These are phyloP conservation scores for Xanthoceras sorbifolium DNA, from an alignment of 345 rosid genomes.

Conservation along the genomic window DNA sequence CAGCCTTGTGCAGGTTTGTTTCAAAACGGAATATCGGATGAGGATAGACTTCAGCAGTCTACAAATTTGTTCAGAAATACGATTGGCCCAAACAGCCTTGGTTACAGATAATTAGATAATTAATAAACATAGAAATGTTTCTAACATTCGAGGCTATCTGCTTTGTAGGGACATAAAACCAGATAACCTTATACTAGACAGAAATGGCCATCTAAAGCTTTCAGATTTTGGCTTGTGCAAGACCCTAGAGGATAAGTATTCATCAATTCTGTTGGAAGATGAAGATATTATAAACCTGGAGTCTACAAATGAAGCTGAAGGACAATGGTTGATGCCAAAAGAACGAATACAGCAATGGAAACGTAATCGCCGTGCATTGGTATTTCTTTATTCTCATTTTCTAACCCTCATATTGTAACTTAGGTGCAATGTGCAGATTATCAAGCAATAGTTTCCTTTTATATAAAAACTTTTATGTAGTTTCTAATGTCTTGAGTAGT, in stretches of 20 bases:
- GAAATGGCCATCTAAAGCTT: constrained; percentile 95
- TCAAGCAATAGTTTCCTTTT: constrained; percentile 4
- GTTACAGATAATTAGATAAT: not conserved
- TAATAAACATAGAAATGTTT: not conserved
- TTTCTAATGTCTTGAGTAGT: constrained; percentile 11
- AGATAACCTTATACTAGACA: constrained; percentile 91
- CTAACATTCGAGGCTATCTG: constrained; percentile 20
- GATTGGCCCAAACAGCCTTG: not conserved
- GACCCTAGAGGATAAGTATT: constrained; percentile 91
- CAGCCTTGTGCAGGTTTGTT: not conserved
- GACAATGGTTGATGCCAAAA: constrained; percentile 78
- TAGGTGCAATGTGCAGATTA: constrained; percentile 1
- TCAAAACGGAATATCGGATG: not conserved
- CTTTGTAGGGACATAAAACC: constrained; percentile 92
- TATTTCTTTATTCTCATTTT: constrained; percentile 35
- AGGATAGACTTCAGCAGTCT: not conserved
- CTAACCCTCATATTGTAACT: not conserved
- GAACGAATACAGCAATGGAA: constrained; percentile 83
- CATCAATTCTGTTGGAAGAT: constrained; percentile 75
- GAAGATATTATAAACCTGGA: constrained; percentile 63
- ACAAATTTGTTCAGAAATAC: not conserved
- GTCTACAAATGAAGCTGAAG: constrained; percentile 43
- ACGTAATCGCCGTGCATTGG: constrained; percentile 95
- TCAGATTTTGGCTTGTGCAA: constrained; percentile 99
- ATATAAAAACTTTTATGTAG: not conserved